Evolutionary conservation across 2,329 filamentous ascomycete species (phyloP).

Genomic region (Plectosphaerella cucumerina): DNA sequence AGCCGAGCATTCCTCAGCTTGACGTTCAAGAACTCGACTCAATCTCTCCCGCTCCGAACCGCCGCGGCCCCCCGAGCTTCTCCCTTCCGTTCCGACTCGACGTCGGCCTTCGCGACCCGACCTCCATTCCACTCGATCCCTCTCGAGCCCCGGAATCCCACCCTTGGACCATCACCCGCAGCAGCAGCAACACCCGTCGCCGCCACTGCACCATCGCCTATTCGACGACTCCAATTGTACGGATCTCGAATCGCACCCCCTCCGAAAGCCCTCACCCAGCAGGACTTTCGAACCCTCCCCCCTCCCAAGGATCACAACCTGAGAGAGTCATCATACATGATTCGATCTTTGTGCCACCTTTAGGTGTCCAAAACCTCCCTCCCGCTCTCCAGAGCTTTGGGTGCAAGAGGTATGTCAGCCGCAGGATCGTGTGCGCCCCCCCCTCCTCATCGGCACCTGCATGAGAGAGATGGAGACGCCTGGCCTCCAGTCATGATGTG

Average conservation of each 20-base stretch:
- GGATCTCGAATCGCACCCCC: not conserved
- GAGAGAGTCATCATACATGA: constrained; percentile 8
- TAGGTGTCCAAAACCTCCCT: constrained; percentile 6
- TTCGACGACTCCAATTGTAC: not conserved
- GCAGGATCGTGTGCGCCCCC: not conserved
- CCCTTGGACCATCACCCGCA: not conserved
- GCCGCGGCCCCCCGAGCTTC: constrained; percentile 23
- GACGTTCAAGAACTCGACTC: constrained; percentile 36
- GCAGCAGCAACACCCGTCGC: not conserved
- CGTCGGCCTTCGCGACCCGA: constrained; percentile 5
- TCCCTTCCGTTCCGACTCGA: constrained; percentile 27
- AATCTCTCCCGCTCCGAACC: constrained; percentile 19
- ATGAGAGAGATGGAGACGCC: constrained; percentile 1
- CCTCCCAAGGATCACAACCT: not conserved
- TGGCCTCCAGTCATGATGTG: constrained; percentile 15
- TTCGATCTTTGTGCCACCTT: constrained; percentile 8
- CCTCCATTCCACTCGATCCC: constrained; percentile 11
- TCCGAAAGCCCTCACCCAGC: too few species aligned
- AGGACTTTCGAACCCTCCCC: too few species aligned
- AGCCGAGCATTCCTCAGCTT: constrained; percentile 36
- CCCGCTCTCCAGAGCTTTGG: constrained; percentile 4
- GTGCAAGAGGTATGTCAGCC: constrained; percentile 13
- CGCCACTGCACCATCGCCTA: not conserved
- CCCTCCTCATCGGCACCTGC: not conserved
- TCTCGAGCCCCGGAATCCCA: constrained; percentile 17